Evolutionary conservation across 164 flowering plant genomes (phyloP), one percentile per base, ranked within the genome.

Genomic region (Vitis riparia): DNA sequence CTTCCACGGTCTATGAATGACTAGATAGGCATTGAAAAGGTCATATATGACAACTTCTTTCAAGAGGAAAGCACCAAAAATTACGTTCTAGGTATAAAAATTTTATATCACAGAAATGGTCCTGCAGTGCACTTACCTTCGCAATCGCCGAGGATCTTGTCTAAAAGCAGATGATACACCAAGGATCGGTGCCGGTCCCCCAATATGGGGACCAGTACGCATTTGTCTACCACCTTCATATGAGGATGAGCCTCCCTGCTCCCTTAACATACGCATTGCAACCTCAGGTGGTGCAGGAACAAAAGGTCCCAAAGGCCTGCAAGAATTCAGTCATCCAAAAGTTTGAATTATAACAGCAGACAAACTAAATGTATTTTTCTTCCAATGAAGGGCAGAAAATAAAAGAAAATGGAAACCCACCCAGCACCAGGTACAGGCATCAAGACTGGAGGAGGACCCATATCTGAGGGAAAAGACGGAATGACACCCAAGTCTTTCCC

Each of bases 381-480:
- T 37, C 44, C 44, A 37, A 6, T 37, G 44, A 37, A 37, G 44
- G 7, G 27, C n/a, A 16, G 30, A 10, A 9, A 29, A 51, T 44
- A 55, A 1, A 62, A 50, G 23, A 11, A 67, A 62, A 48, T 6
- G 16, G 3, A 23, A 63, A 78, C 95, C 66, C 80, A 96, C 99
- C 99, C 99, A 76, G 99, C 99, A 77, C 99, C 99, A 77, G 99
- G 99, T 63, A 96, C 97, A 78, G 99, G 99, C 98, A 96, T 96
- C 78, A 96, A 74, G 17, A 96, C 92, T 51, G 98, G 92, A 9
- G 96, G 98, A 66, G 98, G 97, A 3, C 91, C 81, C 27, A 92
- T 83, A 75, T 96, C 99, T 5, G 98, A 90, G 15, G 91, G 76
- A 71, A 93, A 92, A 51, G 96, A 80, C 63, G 89, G 78, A 49